Evolutionary conservation across 441 rosid genomes (phyloP), one percentile per base, ranked within the genome.

Genomic region (Populus hybrid): DNA sequence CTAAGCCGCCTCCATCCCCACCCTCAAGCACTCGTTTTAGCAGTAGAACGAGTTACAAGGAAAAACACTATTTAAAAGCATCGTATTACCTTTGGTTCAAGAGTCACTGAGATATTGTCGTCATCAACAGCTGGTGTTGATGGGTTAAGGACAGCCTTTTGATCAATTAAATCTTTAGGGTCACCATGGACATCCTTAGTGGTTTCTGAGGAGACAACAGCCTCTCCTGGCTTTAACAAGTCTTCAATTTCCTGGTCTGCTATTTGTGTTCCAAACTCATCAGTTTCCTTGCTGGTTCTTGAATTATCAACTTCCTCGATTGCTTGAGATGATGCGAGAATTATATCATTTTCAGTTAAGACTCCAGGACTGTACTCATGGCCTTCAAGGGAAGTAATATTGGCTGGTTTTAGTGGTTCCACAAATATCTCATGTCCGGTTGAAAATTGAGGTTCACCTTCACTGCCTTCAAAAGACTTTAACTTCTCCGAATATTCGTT

Each of bases 21-120:
- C 8, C 61, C 0, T 53, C n/a, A 53, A 53, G 61, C 61, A 16
- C 61, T 53, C 21, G n/a, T 53, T 53, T 18, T 53, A 53, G 61
- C 61, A 53, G 61, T 0, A 53, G 61, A 53, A 53, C n/a, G 61
- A 16, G 21, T 53, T 18, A 53, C n/a, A 53, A 53, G 61, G n/a
- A 16, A 53, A 53, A 18, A 16, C 61, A 53, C 61, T 18, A 16
- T 6, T 53, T 3, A 38, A 40, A 34, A 68, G 32, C 35, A 24
- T 28, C 59, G 68, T 71, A 74, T 81, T 81, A 85, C 86, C 87
- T 76, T 71, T 81, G 35, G 75, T 76, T 69, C 65, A 76, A 53
- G 67, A 61, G 74, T 63, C 53, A 59, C 78, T 67, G 61, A 30
- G 36, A 35, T 71, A 16, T 69, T 68, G 30, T n/a, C 53, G 1